Base-by-base conservation (phyloP, 768 basidiomycete species). In the Phlebiopsis gigantea region DNA sequence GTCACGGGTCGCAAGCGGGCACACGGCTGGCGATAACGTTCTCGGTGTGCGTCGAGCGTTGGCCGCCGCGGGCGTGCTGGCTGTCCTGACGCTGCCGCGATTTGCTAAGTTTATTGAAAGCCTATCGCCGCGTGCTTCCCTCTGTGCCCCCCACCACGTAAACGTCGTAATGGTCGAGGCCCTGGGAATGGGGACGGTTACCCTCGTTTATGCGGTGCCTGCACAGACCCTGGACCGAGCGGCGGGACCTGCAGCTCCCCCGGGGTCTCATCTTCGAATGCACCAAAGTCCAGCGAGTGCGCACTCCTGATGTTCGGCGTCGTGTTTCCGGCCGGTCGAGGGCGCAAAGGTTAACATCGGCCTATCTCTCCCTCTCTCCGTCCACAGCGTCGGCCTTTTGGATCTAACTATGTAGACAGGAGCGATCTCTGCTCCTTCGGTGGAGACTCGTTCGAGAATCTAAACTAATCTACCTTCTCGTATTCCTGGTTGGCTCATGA, bases 261-360 rank as follows among this genome's bases (percentile, higher is more conserved):
- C 48, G 41, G 49, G 42, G 48, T 49, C 49, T 57, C 34, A 45
- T 22, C 42, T 53, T 43, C 53, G 30, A 31, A 19, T 21, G 4
- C 39, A 31, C 47, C n/a, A n/a, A n/a, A n/a, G 54, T 49, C 50
- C 54, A 25, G 41, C 28, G 28, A n/a, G n/a, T 34, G 55, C 52
- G 52, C 57, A 47, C 53, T 52, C 26, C 41, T 51, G 60, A 63
- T 60, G 59, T 64, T 61, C 63, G 55, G 54, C 54, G 46, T 48
- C 51, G 57, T 47, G 46, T 47, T 55, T 51, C 63, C 61, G 60
- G 58, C 51, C 53, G 43, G 63, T 66, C 57, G 60, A 68, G 66
- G 66, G 66, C 63, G 47, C 66, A 61, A 66, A 68, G 63, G 50
- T 60, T 66, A 66, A 61, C 62, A 63, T 44, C 59, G 60, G 63